Evolutionary conservation across 2,329 filamentous ascomycete species (phyloP), one percentile per base, ranked within the genome.

Genomic region (Westerdykella ornata): DNA sequence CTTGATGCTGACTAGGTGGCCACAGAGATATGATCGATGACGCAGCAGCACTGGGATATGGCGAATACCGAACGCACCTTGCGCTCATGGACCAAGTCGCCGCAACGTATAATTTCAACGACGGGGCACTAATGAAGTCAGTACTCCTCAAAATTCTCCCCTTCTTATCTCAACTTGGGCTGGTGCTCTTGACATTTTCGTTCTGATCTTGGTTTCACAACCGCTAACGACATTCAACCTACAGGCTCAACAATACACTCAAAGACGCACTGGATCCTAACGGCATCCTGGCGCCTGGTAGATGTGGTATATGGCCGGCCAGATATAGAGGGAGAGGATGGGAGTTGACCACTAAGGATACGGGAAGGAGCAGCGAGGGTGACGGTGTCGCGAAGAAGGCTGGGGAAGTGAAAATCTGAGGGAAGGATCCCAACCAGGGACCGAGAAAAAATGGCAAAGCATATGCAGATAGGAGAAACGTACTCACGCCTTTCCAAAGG

Each of bases 21-120:
- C 22, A 9, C 20, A 26, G 22, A 26, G 22, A 26, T 11, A 54
- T 61, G 42, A 60, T 62, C 16, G 61, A 64, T 7, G 66, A 72
- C 44, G 66, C 64, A 9, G 68, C 68, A 1, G 56, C 49, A 9
- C 49, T 63, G 7, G 68, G 68, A 2, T 71, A 67, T 44, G 68
- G 68, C 36, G 69, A 72, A 47, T 73, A 73, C 48, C 60, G 71
- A 15, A 72, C 71, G 0, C 70, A 73, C 46, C 47, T 74, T 35
- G 62, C 66, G 4, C 53, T 72, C 17, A 71, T 71, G 62, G 71
- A 73, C 41, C 69, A 73, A 53, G 66, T 74, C n/a, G 66, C 68
- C 0, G 60, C 54, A 9, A 72, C 69, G 4, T 74, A 74, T 45
- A 68, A 61, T 41, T 73, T 65, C 60, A 70, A 70, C 38, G 51